phyloP scores from a whole-genome alignment of 768 basidiomycete genomes.

The Serpula lacrymans region DNA sequence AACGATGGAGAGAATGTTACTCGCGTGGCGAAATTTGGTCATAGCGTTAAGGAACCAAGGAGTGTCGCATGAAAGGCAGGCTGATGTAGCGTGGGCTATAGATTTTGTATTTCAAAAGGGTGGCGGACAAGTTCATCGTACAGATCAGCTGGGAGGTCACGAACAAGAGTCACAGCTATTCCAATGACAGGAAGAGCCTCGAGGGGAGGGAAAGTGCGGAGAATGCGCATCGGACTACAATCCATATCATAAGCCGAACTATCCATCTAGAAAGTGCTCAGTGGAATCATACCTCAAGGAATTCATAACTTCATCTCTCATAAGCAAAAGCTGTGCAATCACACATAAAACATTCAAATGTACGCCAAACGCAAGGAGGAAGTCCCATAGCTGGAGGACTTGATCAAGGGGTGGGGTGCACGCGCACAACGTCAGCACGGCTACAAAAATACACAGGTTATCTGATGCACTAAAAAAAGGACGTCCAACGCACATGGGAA shows the following conservation, averaged over 20 bases:
- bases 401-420: constrained; percentile 96
- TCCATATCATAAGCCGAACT: constrained; percentile 5
- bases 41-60: neutral
- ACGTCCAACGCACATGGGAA: constrained; percentile 76
- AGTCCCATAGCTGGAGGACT: constrained; percentile 96
- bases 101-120: constrained; percentile 57
- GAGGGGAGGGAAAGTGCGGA: constrained; percentile 91
- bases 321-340: constrained; percentile 89
- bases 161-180: constrained; percentile 90
- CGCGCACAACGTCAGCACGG: constrained; percentile 91
- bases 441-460: constrained; percentile 34
- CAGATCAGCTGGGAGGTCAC: constrained; percentile 81
- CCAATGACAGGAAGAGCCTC: constrained; percentile 86
- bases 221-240: constrained; percentile 85
- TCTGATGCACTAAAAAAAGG: neutral
- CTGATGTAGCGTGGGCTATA: neutral
- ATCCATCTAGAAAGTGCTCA: neutral
- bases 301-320: constrained; percentile 86
- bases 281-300: constrained; percentile 67
- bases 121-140: constrained; percentile 90
- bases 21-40: neutral
- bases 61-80: neutral
- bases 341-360: constrained; percentile 97
- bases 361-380: constrained; percentile 92
- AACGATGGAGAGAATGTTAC: too few relatives aligned